A percentile compares a stretch with the other conserved stretches of the same genome.
These are phyloP conservation scores for Gamsiella multidivaricata DNA, from an alignment of 192 early-diverging fungal genomes.

Conservation along the genomic window DNA sequence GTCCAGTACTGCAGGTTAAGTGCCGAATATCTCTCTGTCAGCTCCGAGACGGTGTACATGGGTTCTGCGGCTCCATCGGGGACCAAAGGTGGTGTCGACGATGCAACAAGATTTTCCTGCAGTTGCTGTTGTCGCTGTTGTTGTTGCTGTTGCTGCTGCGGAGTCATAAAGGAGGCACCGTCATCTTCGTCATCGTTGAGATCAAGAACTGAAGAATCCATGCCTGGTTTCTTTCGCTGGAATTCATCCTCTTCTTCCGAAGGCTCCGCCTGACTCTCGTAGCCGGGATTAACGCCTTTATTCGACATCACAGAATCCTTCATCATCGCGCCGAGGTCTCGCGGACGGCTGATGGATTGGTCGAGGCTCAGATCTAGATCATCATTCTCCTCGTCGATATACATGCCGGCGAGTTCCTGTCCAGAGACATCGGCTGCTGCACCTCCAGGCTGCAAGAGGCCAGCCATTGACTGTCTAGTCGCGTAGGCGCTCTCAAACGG, in stretches of 20 bases:
- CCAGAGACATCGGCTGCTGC: constrained; percentile 46
- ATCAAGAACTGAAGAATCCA: background rate
- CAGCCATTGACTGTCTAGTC: constrained; percentile 42
- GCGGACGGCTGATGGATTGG: constrained; percentile 45
- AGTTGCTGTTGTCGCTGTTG: constrained; percentile 15
- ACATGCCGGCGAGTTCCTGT: constrained; percentile 51
- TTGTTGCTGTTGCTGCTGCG: constrained; percentile 15
- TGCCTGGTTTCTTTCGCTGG: background rate
- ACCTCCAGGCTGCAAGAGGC: constrained; percentile 46
- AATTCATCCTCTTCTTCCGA: constrained; percentile 19
- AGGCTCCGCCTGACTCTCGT: constrained; percentile 2
- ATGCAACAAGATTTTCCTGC: too few species aligned
- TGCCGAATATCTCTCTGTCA: constrained; percentile 54
- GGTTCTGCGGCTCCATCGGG: constrained; percentile 36
- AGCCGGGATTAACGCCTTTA: background rate
- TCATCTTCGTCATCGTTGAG: constrained; percentile 13
- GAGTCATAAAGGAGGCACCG: background rate
- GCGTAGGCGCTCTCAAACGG: constrained; percentile 42
- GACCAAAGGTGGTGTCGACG: constrained; percentile 43
- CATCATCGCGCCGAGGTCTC: constrained; percentile 34
- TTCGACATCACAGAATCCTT: constrained; percentile 26
- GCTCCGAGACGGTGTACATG: constrained; percentile 25
- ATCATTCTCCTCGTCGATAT: constrained; percentile 49
- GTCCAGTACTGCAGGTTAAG: constrained; percentile 72
- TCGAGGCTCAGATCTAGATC: constrained; percentile 47